Percentiles rank a stretch among this genome's conserved stretches.
phyloP scores from a whole-genome alignment of 2,329 filamentous ascomycete genomes.

The Trichoderma aggressivum region DNA sequence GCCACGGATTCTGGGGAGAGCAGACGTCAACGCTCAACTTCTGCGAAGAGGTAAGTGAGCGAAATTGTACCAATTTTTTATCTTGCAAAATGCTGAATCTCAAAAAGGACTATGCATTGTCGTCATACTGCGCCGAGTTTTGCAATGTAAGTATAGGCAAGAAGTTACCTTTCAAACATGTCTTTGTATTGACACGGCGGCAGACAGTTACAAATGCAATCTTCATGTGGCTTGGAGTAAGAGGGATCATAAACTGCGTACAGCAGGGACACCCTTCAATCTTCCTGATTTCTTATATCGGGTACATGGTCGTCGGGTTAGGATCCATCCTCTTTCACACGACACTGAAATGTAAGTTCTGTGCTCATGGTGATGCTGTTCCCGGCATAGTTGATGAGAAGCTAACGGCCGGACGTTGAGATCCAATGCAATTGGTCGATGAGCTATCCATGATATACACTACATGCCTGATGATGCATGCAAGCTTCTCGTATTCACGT shows the following conservation, averaged over 20 bases:
- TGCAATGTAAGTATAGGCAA: constrained; percentile 50
- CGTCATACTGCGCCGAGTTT: constrained; percentile 71
- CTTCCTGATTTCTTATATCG: constrained; percentile 62
- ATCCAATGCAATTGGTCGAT: constrained; percentile 59
- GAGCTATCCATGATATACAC: constrained; percentile 61
- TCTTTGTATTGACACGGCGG: constrained; percentile 22
- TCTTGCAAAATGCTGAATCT: neutral
- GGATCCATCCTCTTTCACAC: constrained; percentile 57
- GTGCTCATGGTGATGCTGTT: neutral
- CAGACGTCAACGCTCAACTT: constrained; percentile 73
- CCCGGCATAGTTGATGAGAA: neutral
- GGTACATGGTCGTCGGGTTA: constrained; percentile 52
- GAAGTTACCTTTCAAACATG: neutral
- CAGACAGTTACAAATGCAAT: constrained; percentile 76
- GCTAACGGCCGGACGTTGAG: constrained; percentile 30
- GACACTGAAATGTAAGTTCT: constrained; percentile 51
- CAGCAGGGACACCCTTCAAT: constrained; percentile 70
- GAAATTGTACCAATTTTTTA: constrained; percentile 13
- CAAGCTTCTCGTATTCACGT: constrained; percentile 70
- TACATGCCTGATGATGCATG: constrained; percentile 55
- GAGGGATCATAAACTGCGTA: constrained; percentile 71
- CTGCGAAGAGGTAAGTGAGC: constrained; percentile 68
- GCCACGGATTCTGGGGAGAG: constrained; percentile 56
- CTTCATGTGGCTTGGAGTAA: constrained; percentile 74
- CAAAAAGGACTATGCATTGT: constrained; percentile 61